A percentile compares a stretch with the other conserved stretches of the same genome.
Conservation (phyloP, 345 rosid species). For the Eucalyptus decipiens region DNA sequence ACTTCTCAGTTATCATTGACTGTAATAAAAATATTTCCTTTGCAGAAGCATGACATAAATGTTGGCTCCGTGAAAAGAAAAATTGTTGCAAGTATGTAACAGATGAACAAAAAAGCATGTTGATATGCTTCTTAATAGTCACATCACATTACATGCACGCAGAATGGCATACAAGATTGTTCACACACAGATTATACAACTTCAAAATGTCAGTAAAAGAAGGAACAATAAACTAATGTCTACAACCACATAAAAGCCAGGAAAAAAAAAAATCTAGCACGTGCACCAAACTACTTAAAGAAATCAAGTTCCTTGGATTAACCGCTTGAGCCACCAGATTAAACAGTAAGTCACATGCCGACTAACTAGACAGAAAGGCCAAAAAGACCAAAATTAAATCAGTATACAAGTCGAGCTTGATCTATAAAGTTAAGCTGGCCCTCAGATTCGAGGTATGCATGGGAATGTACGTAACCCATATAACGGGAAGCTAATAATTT, state of each 20-base stretch:
- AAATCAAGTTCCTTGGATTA: neutral
- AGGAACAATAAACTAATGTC: neutral
- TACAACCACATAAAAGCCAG: neutral
- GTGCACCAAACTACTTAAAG: neutral
- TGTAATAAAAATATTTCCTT: neutral
- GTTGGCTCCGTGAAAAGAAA: neutral
- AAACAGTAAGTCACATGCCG: neutral
- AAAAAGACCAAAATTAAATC: neutral
- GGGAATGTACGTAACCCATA: neutral
- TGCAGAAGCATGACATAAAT: neutral
- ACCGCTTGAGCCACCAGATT: neutral
- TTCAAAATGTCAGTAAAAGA: neutral
- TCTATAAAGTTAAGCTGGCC: neutral
- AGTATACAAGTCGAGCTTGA: accelerated
- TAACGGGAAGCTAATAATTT: neutral
- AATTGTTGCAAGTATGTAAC: neutral
- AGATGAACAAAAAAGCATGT: neutral
- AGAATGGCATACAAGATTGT: neutral
- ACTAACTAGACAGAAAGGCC: neutral
- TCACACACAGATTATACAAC: neutral
- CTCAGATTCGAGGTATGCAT: neutral
- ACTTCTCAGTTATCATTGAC: neutral
- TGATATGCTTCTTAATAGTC: neutral
- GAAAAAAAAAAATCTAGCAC: neutral
- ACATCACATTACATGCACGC: neutral